Percentiles rank a stretch among this genome's conserved stretches.
Evolutionary conservation across 805 yeast species (phyloP).

Genomic region (Lachancea thermotolerans): DNA sequence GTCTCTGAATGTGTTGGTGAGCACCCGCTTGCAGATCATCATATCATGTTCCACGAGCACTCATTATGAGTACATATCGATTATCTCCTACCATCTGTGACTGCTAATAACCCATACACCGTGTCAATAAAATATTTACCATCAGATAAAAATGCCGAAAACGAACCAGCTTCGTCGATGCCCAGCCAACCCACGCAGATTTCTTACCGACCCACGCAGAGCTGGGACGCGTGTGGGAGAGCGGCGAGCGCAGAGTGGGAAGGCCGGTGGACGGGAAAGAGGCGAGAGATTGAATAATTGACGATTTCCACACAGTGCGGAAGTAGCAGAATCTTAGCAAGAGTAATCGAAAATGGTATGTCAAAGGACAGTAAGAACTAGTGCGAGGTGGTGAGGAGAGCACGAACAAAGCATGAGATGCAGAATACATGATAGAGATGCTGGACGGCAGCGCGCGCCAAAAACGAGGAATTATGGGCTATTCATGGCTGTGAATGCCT

Average conservation of each 20-base stretch:
- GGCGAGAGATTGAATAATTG: not conserved
- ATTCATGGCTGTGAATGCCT: too few species aligned
- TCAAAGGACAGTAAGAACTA: not conserved
- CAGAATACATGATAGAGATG: too few species aligned
- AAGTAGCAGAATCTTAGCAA: conserved; percentile 3
- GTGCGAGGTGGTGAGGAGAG: too few species aligned
- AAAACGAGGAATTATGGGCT: too few species aligned
- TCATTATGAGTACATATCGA: too few species aligned
- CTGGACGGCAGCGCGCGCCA: too few species aligned
- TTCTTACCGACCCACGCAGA: not conserved
- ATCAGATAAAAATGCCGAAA: not conserved
- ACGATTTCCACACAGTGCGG: not conserved
- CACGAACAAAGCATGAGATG: too few species aligned
- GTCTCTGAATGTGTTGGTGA: too few species aligned
- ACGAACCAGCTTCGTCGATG: too few species aligned
- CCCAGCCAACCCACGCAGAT: not conserved
- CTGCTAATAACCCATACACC: not conserved
- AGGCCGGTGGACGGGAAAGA: not conserved
- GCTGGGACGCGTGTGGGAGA: too few species aligned
- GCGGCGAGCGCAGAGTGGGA: not conserved
- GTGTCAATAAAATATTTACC: not conserved
- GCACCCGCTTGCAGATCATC: too few species aligned
- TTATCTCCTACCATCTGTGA: not conserved
- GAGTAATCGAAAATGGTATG: conserved; percentile 7
- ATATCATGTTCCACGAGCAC: too few species aligned